A percentile compares a stretch with the other conserved stretches of the same genome.
Conservation (phyloP, 2,329 filamentous ascomycete genomes). For the Pyrenochaeta sp. region DNA sequence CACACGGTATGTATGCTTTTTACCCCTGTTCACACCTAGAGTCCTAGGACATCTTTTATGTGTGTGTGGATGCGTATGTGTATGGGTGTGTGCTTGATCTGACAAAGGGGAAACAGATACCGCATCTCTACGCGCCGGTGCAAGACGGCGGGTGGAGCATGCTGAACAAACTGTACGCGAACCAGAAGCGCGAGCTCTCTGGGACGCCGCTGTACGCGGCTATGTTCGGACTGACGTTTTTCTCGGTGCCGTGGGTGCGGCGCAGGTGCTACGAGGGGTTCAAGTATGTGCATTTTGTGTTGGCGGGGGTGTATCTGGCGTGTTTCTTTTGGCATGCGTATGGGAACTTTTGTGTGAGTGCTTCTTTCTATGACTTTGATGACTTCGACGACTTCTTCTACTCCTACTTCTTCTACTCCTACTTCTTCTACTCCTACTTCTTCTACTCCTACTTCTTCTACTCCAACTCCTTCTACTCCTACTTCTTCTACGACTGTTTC, state of each 20-base stretch:
- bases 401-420: neutral
- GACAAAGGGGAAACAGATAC: slow-evolving; percentile 15
- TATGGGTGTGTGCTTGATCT: too few relatives aligned
- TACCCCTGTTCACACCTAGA: too few relatives aligned
- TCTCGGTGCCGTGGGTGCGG: slow-evolving; percentile 36
- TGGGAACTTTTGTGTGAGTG: slow-evolving; percentile 25
- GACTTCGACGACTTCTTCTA: neutral
- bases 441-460: neutral
- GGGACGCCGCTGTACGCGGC: slow-evolving; percentile 25
- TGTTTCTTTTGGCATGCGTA: slow-evolving; percentile 37
- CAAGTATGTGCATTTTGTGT: slow-evolving; percentile 29
- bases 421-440: too few relatives aligned
- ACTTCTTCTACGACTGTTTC: too few relatives aligned
- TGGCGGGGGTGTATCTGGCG: slow-evolving; percentile 27
- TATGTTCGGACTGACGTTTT: slow-evolving; percentile 26
- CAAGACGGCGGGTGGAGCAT: slow-evolving; percentile 24
- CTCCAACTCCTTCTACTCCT: neutral
- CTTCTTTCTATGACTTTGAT: neutral
- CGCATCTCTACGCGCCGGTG: slow-evolving; percentile 28
- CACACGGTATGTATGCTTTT: slow-evolving; percentile 35
- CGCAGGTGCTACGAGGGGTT: slow-evolving; percentile 32
- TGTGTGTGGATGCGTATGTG: too few relatives aligned
- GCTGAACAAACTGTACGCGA: slow-evolving; percentile 18
- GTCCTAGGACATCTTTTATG: too few relatives aligned
- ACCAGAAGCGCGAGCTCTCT: slow-evolving; percentile 22